These are phyloP conservation scores for Chionographis japonica DNA, from an alignment of 106 monocot species.

Conservation along the genomic window DNA sequence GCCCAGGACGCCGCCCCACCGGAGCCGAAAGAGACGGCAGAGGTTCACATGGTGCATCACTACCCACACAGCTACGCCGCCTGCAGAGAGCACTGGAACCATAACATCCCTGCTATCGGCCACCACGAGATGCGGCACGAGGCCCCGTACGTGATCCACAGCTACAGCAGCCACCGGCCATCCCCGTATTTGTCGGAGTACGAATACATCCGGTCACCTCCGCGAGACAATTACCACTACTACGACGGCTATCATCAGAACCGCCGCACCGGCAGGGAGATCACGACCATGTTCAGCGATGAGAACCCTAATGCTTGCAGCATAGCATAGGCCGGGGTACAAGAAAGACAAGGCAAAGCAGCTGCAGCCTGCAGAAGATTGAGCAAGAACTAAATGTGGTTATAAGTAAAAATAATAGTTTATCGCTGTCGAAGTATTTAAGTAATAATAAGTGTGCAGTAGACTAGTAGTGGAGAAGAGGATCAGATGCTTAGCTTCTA, in stretches of 20 bases:
- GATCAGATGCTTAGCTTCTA: conserved; percentile 13
- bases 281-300: conserved; percentile 59
- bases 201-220: conserved; percentile 3
- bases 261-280: conserved; percentile 16
- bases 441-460: conserved; percentile 4
- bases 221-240: background rate
- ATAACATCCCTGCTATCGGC: background rate
- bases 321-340: conserved; percentile 18
- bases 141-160: conserved; percentile 15
- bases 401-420: background rate
- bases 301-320: conserved; percentile 76
- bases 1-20: conserved; percentile 1
- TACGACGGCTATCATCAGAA: conserved; percentile 17
- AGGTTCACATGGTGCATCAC: conserved; percentile 46
- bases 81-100: conserved; percentile 22
- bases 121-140: background rate
- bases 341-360: background rate
- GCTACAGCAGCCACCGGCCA: conserved; percentile 33
- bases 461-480: conserved; percentile 7
- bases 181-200: conserved; percentile 9
- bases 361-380: background rate
- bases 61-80: conserved; percentile 24
- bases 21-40: conserved; percentile 13
- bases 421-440: background rate
- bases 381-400: background rate